Percentiles rank a stretch among this genome's conserved stretches.
Conservation (phyloP, 805 yeast species). For the Isabelozyma pseudorhagii region DNA sequence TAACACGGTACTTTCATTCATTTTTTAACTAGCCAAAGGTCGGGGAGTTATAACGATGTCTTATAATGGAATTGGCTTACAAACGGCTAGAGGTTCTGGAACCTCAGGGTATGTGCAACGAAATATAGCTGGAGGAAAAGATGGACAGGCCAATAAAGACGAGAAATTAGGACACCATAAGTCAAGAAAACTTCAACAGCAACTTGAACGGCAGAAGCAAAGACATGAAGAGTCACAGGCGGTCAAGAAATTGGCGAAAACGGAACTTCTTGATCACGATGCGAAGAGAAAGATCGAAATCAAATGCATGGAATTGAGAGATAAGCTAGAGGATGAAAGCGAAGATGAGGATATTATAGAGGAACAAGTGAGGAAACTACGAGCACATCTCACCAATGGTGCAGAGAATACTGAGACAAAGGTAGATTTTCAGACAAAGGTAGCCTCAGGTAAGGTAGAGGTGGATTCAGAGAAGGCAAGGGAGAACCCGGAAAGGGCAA, state of each 20-base stretch:
- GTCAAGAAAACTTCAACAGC: conserved; percentile 26
- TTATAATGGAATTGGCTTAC: conserved; percentile 56
- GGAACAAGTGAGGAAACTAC: conserved; percentile 14
- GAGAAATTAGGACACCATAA: conserved; percentile 34
- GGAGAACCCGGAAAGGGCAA: neutral
- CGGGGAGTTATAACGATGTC: conserved; percentile 35
- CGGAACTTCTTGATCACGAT: conserved; percentile 32
- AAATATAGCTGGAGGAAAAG: conserved; percentile 27
- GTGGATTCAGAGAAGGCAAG: neutral
- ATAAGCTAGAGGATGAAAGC: conserved; percentile 47
- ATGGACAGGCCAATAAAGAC: conserved; percentile 14
- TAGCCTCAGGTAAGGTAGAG: neutral
- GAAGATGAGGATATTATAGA: conserved; percentile 30
- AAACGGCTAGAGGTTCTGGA: conserved; percentile 57
- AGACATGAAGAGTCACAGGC: conserved; percentile 13
- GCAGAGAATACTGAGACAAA: neutral
- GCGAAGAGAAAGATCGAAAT: conserved; percentile 39
- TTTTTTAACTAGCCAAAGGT: neutral
- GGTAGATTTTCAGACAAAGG: neutral
- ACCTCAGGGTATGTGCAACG: conserved; percentile 61
- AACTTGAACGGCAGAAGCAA: conserved; percentile 15
- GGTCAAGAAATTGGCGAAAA: conserved; percentile 12
- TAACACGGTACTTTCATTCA: neutral
- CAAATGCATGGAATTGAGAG: conserved; percentile 49
- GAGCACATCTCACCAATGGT: conserved; percentile 3